phyloP scores from a whole-genome alignment of 805 yeast genomes.

The Yarrowia yakushimensis region DNA sequence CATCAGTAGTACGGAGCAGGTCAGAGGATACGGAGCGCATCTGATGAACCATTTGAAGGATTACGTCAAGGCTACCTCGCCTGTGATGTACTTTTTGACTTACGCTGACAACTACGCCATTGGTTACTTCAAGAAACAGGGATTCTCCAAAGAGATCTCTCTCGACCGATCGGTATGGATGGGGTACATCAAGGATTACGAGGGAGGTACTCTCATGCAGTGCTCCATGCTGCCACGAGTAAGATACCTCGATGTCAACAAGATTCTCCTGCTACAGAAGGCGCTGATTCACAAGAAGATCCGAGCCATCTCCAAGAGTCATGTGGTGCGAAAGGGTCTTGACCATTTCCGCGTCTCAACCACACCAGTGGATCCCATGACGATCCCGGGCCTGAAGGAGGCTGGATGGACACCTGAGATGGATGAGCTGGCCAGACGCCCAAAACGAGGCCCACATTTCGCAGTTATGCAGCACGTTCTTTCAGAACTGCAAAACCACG shows the following conservation, averaged over 20 bases:
- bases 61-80: conserved; percentile 84
- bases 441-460: conserved; percentile 91
- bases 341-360: conserved; percentile 23
- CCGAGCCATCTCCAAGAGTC: conserved; percentile 70
- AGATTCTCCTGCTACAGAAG: conserved; percentile 79
- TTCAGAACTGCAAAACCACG: conserved; percentile 87
- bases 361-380: conserved; percentile 60
- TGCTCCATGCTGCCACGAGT: conserved; percentile 88
- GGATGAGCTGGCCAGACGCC: conserved; percentile 94
- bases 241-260: conserved; percentile 83
- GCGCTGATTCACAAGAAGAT: conserved; percentile 89
- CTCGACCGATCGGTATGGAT: conserved; percentile 86
- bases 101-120: conserved; percentile 99
- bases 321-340: conserved; percentile 78
- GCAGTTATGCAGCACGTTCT: conserved; percentile 87
- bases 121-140: conserved; percentile 97
- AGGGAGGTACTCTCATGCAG: conserved; percentile 98
- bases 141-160: conserved; percentile 91
- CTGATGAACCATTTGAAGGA: conserved; percentile 96
- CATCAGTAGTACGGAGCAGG: conserved; percentile 95
- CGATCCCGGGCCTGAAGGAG: conserved; percentile 85
- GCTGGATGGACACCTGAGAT: conserved; percentile 98
- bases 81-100: conserved; percentile 80
- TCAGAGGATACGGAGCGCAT: conserved; percentile 98
- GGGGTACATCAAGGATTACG: conserved; percentile 98